These are phyloP conservation scores for Citrullus amarus DNA, from an alignment of 306 rosid genomes.

Conservation along the genomic window DNA sequence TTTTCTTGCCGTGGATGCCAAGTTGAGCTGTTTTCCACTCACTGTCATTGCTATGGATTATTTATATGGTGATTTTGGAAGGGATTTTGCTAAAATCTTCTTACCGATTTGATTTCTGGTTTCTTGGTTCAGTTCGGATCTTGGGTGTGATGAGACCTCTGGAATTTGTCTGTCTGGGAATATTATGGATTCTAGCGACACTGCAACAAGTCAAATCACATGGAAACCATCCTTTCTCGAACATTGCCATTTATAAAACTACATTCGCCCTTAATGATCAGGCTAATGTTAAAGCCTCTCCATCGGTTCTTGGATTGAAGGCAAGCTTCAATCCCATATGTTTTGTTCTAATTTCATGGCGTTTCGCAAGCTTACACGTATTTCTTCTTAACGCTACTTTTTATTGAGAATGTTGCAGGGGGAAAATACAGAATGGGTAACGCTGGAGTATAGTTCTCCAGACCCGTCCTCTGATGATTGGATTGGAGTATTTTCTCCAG, in stretches of 20 bases:
- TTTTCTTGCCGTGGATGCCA: not conserved
- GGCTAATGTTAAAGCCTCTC: constrained; percentile 48
- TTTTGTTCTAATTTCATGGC: not conserved
- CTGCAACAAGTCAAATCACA: constrained; percentile 34
- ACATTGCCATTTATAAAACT: constrained; percentile 41
- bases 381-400: not conserved
- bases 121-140: constrained; percentile 11
- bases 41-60: not conserved
- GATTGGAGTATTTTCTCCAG: constrained; percentile 93
- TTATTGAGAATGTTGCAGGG: constrained; percentile 34
- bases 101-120: not conserved
- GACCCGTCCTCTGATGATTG: constrained; percentile 58
- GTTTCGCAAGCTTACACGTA: not conserved
- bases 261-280: constrained; percentile 31
- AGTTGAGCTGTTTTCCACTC: not conserved
- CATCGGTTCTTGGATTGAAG: constrained; percentile 47
- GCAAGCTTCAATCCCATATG: constrained; percentile 21
- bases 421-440: constrained; percentile 56
- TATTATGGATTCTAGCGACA: constrained; percentile 25
- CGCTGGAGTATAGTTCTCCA: constrained; percentile 42
- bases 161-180: constrained; percentile 21
- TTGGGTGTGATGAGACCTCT: constrained; percentile 29
- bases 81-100: not conserved
- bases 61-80: not conserved
- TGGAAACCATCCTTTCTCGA: constrained; percentile 65